Evolutionary conservation across 768 basidiomycete species (phyloP).

Genomic region (Podaxis mareebaensis): DNA sequence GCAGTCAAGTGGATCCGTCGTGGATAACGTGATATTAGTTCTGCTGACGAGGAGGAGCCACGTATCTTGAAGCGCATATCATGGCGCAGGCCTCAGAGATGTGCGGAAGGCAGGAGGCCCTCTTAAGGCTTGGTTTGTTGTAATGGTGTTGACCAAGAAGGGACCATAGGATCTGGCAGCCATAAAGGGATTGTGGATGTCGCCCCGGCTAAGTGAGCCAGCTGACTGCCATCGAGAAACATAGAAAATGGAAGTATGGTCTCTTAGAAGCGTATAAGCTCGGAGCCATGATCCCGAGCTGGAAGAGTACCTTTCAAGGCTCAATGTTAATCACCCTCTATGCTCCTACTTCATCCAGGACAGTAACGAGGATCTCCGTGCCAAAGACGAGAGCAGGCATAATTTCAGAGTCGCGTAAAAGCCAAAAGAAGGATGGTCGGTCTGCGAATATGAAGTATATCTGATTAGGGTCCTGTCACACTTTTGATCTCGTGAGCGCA

Average conservation of each 20-base stretch:
- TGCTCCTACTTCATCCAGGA: neutral
- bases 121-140: neutral
- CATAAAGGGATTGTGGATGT: neutral
- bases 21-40: neutral
- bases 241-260: neutral
- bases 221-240: neutral
- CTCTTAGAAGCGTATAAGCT: slow-evolving; percentile 1
- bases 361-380: neutral
- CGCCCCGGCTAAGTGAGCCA: neutral
- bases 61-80: slow-evolving; percentile 12
- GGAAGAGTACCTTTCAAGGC: neutral
- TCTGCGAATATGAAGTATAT: slow-evolving; percentile 2
- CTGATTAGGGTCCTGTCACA: neutral
- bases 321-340: slow-evolving; percentile 1
- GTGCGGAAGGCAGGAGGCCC: neutral
- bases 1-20: neutral
- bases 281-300: neutral
- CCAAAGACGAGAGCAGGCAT: neutral
- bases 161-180: neutral
- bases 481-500: slow-evolving; percentile 2
- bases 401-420: slow-evolving; percentile 4
- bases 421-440: neutral
- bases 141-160: neutral
- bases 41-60: slow-evolving; percentile 5
- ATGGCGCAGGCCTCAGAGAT: neutral